Conservation (phyloP, 1,284 basidiomycete species). For the Microbotryomycetes sp. region DNA sequence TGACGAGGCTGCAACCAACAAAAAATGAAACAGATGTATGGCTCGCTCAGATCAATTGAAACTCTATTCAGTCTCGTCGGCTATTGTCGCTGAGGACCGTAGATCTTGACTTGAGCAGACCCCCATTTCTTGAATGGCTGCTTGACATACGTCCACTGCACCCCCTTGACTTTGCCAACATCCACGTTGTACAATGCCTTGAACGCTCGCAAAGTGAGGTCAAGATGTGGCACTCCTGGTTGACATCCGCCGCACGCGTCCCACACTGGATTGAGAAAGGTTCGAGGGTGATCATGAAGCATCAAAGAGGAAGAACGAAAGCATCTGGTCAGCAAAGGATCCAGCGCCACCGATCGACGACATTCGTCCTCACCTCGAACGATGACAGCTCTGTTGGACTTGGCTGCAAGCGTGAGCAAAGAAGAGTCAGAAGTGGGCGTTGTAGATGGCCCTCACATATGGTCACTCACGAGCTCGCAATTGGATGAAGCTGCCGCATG, state of each 20-base stretch:
- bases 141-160: background rate
- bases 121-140: conserved; percentile 2
- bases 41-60: too few relatives aligned
- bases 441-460: background rate
- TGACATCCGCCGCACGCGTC: conserved; percentile 37
- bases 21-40: too few relatives aligned
- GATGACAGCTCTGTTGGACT: conserved; percentile 22
- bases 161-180: conserved; percentile 25
- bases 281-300: too few relatives aligned
- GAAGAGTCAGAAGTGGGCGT: background rate
- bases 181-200: conserved; percentile 30
- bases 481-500: conserved; percentile 30
- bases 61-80: too few relatives aligned
- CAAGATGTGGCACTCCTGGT: conserved; percentile 32
- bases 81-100: background rate
- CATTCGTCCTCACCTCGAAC: conserved; percentile 19
- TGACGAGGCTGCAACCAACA: too few relatives aligned
- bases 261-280: background rate
- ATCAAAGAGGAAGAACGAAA: too few relatives aligned
- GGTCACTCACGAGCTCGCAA: conserved; percentile 1
- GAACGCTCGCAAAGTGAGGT: conserved; percentile 35
- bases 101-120: background rate
- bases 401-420: background rate
- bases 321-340: too few relatives aligned
- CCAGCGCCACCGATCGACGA: too few relatives aligned